Evolutionary conservation across 164 flowering plant genomes (phyloP).

Genomic region (Warburgia ugandensis): DNA sequence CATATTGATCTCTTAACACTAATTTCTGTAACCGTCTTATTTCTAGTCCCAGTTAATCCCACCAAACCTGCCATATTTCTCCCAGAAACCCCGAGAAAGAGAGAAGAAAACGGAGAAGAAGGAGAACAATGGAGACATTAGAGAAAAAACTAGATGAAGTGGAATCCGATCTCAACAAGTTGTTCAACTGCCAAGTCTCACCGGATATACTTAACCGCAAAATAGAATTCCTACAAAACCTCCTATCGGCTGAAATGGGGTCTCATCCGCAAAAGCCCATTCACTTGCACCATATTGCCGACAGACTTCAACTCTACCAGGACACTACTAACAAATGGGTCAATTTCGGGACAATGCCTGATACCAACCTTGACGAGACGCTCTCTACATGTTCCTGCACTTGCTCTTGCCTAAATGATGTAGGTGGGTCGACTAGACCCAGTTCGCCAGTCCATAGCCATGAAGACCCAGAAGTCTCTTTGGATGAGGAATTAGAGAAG

Average conservation of each 20-base stretch:
- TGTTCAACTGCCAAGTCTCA: slow-evolving; percentile 5
- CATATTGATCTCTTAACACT: too few relatives aligned
- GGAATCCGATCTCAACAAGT: slow-evolving; percentile 19
- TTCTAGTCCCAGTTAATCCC: too few relatives aligned
- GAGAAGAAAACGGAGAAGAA: slow-evolving; percentile 9
- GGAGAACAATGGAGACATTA: slow-evolving; percentile 23
- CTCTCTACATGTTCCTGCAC: slow-evolving; percentile 29
- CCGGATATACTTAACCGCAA: slow-evolving; percentile 16
- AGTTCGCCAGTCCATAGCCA: too few relatives aligned
- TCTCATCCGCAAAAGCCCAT: slow-evolving; percentile 22
- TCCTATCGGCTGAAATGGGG: slow-evolving; percentile 28
- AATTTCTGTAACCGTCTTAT: too few relatives aligned
- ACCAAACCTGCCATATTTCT: too few relatives aligned
- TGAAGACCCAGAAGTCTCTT: slow-evolving; percentile 3
- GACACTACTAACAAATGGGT: slow-evolving; percentile 17
- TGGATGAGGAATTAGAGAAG: slow-evolving; percentile 2
- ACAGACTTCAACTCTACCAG: slow-evolving; percentile 21
- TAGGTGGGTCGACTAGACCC: slow-evolving; percentile 1
- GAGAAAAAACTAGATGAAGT: slow-evolving; percentile 35
- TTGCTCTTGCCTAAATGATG: slow-evolving; percentile 33
- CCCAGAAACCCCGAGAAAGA: too few relatives aligned
- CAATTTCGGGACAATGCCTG: neutral
- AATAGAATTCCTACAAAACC: slow-evolving; percentile 20
- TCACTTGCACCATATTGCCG: slow-evolving; percentile 24
- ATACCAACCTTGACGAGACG: slow-evolving; percentile 2